Evolutionary conservation across 257 asterid species (phyloP).

Genomic region (Scutellaria minor): DNA sequence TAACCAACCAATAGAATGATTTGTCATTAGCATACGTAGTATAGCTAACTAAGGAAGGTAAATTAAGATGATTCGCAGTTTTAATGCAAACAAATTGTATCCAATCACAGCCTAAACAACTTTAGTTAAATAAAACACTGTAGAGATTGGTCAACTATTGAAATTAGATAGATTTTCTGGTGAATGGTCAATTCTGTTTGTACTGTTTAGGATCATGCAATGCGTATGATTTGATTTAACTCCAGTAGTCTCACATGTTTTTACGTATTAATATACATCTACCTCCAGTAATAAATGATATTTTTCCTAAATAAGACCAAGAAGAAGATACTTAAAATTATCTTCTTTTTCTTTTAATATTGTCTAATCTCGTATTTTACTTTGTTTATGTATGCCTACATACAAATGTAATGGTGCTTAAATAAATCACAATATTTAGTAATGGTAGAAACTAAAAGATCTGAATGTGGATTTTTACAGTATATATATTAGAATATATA

Average conservation of each 20-base stretch:
- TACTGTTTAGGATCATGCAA: neutral
- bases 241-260: too few relatives aligned
- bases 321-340: too few relatives aligned
- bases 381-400: too few relatives aligned
- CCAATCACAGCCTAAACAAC: too few relatives aligned
- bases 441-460: neutral
- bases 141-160: neutral
- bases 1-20: neutral
- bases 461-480: neutral
- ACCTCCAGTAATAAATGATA: too few relatives aligned
- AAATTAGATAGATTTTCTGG: slow-evolving; percentile 2
- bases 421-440: neutral
- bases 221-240: neutral
- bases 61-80: neutral
- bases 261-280: too few relatives aligned
- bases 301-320: too few relatives aligned
- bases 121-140: neutral
- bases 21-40: neutral
- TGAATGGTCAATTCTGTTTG: slow-evolving; percentile 8
- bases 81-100: too few relatives aligned
- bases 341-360: too few relatives aligned
- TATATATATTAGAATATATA: neutral
- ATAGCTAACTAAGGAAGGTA: neutral
- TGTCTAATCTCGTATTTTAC: too few relatives aligned
- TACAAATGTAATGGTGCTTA: too few relatives aligned